These are phyloP conservation scores for Trichomonas gallinae DNA, from an alignment of 208 protist genomes.

Conservation along the genomic window DNA sequence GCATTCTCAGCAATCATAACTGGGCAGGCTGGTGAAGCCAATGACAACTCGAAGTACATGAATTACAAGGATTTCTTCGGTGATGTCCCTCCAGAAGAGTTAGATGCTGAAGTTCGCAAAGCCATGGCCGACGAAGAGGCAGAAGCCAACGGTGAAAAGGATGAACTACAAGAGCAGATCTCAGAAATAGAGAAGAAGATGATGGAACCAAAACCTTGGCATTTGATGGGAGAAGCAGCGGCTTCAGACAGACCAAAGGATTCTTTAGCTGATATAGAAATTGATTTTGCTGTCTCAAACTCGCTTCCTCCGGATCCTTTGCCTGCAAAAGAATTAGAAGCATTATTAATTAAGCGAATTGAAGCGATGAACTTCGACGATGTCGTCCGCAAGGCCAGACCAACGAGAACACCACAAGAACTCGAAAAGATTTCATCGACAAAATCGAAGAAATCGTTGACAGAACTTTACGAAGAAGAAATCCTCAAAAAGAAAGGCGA, in stretches of 20 bases:
- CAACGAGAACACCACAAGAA: not conserved
- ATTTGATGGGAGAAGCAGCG: not conserved
- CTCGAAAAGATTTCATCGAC: not conserved
- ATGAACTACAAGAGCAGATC: not conserved
- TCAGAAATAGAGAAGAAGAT: not conserved
- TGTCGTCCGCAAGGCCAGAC: not conserved
- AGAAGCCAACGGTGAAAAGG: not conserved
- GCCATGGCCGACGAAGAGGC: not conserved
- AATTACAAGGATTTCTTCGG: not conserved
- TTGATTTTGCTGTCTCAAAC: not conserved
- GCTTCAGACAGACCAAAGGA: not conserved
- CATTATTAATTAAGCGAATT: not conserved
- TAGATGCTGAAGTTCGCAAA: not conserved
- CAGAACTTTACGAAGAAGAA: not conserved
- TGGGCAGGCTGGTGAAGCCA: not conserved
- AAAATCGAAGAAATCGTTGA: not conserved
- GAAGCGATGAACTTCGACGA: constrained; percentile 19
- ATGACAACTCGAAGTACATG: not conserved
- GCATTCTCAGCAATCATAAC: not conserved
- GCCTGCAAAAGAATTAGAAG: not conserved
- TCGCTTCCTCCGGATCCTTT: not conserved
- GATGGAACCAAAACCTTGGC: not conserved
- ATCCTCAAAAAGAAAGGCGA: not conserved
- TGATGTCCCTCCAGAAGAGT: not conserved
- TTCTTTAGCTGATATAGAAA: not conserved